Base-by-base conservation (phyloP, 2,329 filamentous ascomycete genomes). In the Colletotrichum musae region DNA sequence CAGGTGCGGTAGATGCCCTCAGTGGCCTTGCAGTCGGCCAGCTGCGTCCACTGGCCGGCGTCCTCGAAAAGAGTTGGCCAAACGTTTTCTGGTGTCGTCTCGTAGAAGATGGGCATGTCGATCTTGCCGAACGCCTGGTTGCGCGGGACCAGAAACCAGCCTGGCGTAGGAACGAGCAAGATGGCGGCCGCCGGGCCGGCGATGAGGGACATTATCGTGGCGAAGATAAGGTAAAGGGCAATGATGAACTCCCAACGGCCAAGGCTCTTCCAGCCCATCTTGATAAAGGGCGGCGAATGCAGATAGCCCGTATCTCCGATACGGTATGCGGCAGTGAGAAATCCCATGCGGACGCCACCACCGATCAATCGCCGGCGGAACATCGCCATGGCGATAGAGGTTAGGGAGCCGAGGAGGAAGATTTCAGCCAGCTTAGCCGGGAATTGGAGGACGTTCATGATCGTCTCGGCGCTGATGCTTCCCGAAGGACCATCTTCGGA, bases 371-470 rank as follows among this genome's bases (percentile, higher is more conserved):
- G 15, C 2, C 61, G 15, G 13, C 45, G 45, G 26, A 60, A 66
- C 54, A 60, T 64, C 6, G 61, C 28, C 5, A 66, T 16, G 1
- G 62, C 12, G 9, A 70, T 60, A n/a, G 54, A 54, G 3, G 67
- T 32, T 4, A 70, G 36, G 5, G 67, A 70, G 16, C 51, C 56
- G 7, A 70, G 36, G 4, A 70, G 54, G 5, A 56, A 6, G 16
- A 66, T 36, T 28, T 70, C 67, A 39, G 65, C 56, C 2, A 70
- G 9, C 43, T 70, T 70, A 2, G 61, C 45, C 24, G 26, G 28
- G 1, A 69, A 54, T 13, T 69, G 65, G 1, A 69, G 65, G 9
- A 64, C 2, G 50, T 69, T 69, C 3, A 21, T 59, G n/a, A 64
- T 59, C 32, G 32, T 36, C 32, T 36, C 32, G 36, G 26, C 43